Percentiles rank a stretch among this genome's conserved stretches.
Evolutionary conservation across 176 grass and related monocot genomes (phyloP).

Genomic region (Cocos nucifera): DNA sequence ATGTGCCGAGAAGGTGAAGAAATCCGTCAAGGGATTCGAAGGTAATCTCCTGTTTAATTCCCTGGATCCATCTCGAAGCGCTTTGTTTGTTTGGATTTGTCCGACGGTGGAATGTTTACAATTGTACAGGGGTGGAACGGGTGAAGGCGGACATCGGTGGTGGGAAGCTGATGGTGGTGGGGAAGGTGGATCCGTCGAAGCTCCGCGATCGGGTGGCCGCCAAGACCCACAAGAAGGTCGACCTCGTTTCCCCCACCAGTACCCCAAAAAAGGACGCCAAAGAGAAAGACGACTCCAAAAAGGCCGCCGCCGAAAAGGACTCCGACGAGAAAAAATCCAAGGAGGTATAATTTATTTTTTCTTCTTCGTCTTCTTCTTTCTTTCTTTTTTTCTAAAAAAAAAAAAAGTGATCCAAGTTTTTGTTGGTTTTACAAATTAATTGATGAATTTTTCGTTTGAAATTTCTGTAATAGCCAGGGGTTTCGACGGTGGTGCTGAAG

Average conservation of each 20-base stretch:
- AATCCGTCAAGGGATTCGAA: constrained; percentile 43
- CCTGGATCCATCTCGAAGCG: background rate
- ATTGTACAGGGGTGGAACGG: constrained; percentile 52
- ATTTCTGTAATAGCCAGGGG: constrained; percentile 19
- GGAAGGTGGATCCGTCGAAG: constrained; percentile 66
- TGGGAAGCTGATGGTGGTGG: constrained; percentile 55
- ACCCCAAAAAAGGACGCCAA: constrained; percentile 12
- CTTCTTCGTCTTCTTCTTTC: background rate
- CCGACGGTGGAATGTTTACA: background rate
- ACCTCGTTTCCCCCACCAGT: constrained; percentile 28
- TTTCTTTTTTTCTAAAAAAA: background rate
- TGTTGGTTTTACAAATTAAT: background rate
- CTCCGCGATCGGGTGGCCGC: constrained; percentile 45
- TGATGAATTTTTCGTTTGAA: background rate
- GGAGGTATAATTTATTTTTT: background rate
- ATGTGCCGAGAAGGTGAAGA: constrained; percentile 46
- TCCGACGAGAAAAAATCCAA: background rate
- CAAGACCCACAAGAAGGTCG: constrained; percentile 67
- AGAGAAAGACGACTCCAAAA: constrained; percentile 1
- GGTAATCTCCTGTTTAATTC: constrained; percentile 14
- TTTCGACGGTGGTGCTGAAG: constrained; percentile 60
- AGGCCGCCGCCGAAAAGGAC: background rate
- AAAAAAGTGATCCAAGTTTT: background rate
- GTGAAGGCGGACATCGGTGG: constrained; percentile 50
- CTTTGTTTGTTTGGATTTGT: background rate